Conservation (phyloP, 345 rosid genomes). For the Stellera chamaejasme region DNA sequence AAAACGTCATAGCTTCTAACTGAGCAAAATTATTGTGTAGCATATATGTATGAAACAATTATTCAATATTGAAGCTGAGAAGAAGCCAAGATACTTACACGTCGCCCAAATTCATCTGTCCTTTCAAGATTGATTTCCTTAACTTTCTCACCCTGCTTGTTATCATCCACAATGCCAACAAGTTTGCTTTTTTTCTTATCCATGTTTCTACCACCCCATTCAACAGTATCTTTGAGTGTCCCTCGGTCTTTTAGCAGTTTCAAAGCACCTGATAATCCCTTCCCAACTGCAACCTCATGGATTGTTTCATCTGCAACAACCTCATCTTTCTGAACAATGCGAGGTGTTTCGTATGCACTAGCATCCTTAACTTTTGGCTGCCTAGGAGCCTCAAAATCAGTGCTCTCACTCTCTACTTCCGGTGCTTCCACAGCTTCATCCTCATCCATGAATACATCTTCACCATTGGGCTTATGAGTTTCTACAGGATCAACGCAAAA, state of each 20-base stretch:
- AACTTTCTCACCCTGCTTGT: constrained; percentile 36
- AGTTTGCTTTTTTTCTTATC: constrained; percentile 99
- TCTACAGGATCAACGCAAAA: constrained; percentile 38
- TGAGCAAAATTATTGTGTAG: not conserved
- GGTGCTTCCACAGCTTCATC: constrained; percentile 57
- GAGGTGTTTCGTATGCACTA: constrained; percentile 35
- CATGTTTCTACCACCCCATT: constrained; percentile 99
- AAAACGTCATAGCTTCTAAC: not conserved
- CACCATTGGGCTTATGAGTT: constrained; percentile 47
- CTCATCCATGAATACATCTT: constrained; percentile 92
- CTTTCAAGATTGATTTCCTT: constrained; percentile 82
- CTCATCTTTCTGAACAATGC: constrained; percentile 46
- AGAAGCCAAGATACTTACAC: constrained; percentile 46
- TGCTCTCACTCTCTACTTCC: constrained; percentile 44
- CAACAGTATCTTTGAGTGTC: constrained; percentile 75
- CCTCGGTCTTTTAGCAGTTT: constrained; percentile 87
- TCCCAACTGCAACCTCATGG: constrained; percentile 85
- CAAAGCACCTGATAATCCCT: constrained; percentile 84
- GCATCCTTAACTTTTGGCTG: constrained; percentile 52
- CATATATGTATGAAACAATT: too few relatives aligned
- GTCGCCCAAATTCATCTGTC: constrained; percentile 93
- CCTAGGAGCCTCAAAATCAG: constrained; percentile 50
- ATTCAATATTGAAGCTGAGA: not conserved
- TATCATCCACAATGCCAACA: constrained; percentile 57
- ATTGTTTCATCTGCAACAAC: constrained; percentile 69